Conservation (phyloP, 352 stramenopile species). For the Phytopythium vexans region DNA sequence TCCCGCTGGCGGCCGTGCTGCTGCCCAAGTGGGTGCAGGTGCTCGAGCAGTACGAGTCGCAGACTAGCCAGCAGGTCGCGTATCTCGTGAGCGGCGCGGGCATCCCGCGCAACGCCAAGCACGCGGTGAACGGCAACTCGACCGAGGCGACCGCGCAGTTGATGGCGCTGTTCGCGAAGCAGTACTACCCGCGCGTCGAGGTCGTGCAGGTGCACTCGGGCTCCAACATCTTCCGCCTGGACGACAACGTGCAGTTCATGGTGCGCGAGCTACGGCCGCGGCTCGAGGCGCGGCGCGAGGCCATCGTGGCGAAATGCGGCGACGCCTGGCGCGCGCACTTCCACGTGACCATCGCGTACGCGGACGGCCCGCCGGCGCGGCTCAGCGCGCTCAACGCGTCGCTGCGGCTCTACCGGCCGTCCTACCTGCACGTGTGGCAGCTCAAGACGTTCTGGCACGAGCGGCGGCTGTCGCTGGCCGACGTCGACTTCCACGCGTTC, state of each 20-base stretch:
- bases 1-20: constrained; percentile 93
- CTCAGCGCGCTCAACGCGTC: constrained; percentile 96
- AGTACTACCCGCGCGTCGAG: constrained; percentile 91
- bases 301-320: constrained; percentile 87
- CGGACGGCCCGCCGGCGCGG: constrained; percentile 93
- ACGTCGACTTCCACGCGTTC: constrained; percentile 97
- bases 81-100: constrained; percentile 96
- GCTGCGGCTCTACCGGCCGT: constrained; percentile 92
- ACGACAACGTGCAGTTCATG: constrained; percentile 98
- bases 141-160: constrained; percentile 92
- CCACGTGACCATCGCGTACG: constrained; percentile 95
- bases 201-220: constrained; percentile 94
- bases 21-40: constrained; percentile 92
- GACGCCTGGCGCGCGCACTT: constrained; percentile 94
- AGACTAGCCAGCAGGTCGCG: constrained; percentile 88
- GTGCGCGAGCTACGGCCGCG: constrained; percentile 93
- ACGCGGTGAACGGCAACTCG: constrained; percentile 93
- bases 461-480: constrained; percentile 91
- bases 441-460: constrained; percentile 99
- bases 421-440: constrained; percentile 98
- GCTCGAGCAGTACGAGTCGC: constrained; percentile 74
- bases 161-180: constrained; percentile 91
- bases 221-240: constrained; percentile 95
- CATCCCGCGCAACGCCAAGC: constrained; percentile 92
- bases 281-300: constrained; percentile 93